Percentiles rank a stretch among this genome's conserved stretches.
phyloP scores from a whole-genome alignment of 2,329 filamentous ascomycete genomes.

The Aureobasidium sp. region DNA sequence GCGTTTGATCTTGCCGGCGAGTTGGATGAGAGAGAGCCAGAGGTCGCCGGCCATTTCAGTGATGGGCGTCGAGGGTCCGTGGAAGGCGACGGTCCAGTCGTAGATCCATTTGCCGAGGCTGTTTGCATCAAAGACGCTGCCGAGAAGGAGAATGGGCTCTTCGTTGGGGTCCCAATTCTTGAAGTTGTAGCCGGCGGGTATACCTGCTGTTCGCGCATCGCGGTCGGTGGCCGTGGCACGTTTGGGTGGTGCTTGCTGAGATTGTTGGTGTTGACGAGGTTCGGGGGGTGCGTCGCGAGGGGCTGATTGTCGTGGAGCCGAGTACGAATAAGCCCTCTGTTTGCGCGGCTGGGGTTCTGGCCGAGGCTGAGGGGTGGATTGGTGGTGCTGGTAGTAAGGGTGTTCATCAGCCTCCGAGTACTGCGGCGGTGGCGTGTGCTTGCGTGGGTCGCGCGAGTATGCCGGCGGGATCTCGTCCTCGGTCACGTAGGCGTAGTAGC shows the following conservation, averaged over 20 bases:
- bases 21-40: slow-evolving; percentile 89
- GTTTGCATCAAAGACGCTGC: slow-evolving; percentile 95
- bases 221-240: slow-evolving; percentile 51
- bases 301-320: slow-evolving; percentile 41
- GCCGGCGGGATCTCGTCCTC: slow-evolving; percentile 29
- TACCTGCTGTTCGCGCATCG: slow-evolving; percentile 54
- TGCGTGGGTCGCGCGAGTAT: slow-evolving; percentile 31
- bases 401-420: slow-evolving; percentile 46
- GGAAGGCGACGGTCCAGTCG: slow-evolving; percentile 93
- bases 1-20: slow-evolving; percentile 88
- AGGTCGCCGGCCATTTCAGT: slow-evolving; percentile 88
- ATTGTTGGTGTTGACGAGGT: slow-evolving; percentile 34
- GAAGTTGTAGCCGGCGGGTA: slow-evolving; percentile 82
- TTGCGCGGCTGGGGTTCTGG: slow-evolving; percentile 30
- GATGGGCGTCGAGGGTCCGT: slow-evolving; percentile 72
- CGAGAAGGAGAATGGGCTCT: slow-evolving; percentile 85
- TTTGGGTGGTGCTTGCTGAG: slow-evolving; percentile 30
- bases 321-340: slow-evolving; percentile 21
- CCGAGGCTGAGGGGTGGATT: slow-evolving; percentile 32
- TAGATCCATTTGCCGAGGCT: slow-evolving; percentile 99
- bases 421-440: slow-evolving; percentile 34
- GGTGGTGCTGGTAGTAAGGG: slow-evolving; percentile 40
- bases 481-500: slow-evolving; percentile 37
- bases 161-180: slow-evolving; percentile 98
- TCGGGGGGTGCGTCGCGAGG: slow-evolving; percentile 43